phyloP scores from a whole-genome alignment of 139 green algal species.

The Edaphochlamys debaryana region DNA sequence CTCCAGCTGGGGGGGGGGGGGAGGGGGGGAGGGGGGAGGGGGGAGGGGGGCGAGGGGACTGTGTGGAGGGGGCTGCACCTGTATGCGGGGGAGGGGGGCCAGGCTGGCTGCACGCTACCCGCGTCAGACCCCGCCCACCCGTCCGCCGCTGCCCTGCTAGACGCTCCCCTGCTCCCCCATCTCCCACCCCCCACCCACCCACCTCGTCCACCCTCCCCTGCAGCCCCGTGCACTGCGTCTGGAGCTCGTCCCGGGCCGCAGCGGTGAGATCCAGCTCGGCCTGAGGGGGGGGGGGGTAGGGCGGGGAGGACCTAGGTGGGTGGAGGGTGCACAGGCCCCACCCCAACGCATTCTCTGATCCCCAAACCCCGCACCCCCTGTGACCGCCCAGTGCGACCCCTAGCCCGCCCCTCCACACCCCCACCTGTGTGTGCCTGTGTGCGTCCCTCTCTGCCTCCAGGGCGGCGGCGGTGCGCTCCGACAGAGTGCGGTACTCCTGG shows the following conservation, averaged over 20 bases:
- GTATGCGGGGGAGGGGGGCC: too few species aligned
- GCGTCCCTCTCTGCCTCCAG: slow-evolving; percentile 17
- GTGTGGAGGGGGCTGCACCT: background rate
- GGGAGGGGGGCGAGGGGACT: background rate
- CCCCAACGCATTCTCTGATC: too few species aligned
- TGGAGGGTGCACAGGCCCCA: background rate
- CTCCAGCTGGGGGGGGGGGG: background rate
- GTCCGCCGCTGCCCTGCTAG: too few species aligned
- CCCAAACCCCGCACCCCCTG: too few species aligned
- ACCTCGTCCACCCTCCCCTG: background rate
- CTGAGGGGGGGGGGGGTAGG: background rate
- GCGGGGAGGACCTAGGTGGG: background rate
- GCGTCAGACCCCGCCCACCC: too few species aligned
- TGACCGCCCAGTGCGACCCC: too few species aligned
- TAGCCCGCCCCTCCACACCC: too few species aligned
- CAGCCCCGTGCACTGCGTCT: background rate
- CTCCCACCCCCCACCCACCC: background rate
- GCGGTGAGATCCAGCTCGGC: slow-evolving; percentile 15
- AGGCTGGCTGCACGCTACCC: too few species aligned
- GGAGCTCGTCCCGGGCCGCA: background rate
- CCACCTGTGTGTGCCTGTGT: slow-evolving; percentile 3
- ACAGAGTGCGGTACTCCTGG: background rate
- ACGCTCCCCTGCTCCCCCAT: too few species aligned
- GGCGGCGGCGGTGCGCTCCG: background rate
- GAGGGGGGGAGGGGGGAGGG: background rate